Evolutionary conservation across 805 yeast genomes (phyloP).

Genomic region (Brettanomyces naardenensis): DNA sequence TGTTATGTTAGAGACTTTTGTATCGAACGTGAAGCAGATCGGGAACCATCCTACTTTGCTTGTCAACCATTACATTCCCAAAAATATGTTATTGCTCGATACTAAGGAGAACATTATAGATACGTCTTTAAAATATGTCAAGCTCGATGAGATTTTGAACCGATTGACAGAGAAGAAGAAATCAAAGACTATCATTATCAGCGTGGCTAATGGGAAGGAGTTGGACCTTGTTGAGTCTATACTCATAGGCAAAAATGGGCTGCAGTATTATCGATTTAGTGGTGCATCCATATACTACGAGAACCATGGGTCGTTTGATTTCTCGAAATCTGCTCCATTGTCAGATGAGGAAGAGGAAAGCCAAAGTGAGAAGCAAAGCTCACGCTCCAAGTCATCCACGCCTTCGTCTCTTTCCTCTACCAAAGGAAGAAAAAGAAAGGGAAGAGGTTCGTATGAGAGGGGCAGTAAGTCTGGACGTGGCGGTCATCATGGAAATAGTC

Average conservation of each 20-base stretch:
- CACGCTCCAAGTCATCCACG: constrained; percentile 1
- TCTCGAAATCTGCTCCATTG: constrained; percentile 11
- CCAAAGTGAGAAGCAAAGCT: neutral
- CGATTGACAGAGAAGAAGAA: constrained; percentile 19
- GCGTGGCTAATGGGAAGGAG: constrained; percentile 59
- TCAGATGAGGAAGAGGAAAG: constrained; percentile 6
- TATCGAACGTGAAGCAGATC: constrained; percentile 40
- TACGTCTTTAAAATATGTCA: constrained; percentile 53
- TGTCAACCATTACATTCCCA: constrained; percentile 74
- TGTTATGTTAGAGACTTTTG: constrained; percentile 34
- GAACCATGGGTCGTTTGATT: constrained; percentile 25
- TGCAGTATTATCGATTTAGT: constrained; percentile 59
- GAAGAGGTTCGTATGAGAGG: constrained; percentile 3
- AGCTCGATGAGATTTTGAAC: constrained; percentile 43
- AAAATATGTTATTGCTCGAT: constrained; percentile 58
- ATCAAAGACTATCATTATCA: constrained; percentile 31
- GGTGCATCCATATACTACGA: constrained; percentile 44
- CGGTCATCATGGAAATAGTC: neutral
- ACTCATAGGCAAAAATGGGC: constrained; percentile 55
- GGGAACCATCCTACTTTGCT: constrained; percentile 62
- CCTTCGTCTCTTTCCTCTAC: neutral
- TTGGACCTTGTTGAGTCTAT: constrained; percentile 74
- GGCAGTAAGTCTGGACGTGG: neutral
- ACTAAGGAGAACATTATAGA: constrained; percentile 45
- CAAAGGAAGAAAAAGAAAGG: constrained; percentile 5